Conservation (phyloP, 371 early-diverging fungal genomes). For the Smittium culicis region DNA sequence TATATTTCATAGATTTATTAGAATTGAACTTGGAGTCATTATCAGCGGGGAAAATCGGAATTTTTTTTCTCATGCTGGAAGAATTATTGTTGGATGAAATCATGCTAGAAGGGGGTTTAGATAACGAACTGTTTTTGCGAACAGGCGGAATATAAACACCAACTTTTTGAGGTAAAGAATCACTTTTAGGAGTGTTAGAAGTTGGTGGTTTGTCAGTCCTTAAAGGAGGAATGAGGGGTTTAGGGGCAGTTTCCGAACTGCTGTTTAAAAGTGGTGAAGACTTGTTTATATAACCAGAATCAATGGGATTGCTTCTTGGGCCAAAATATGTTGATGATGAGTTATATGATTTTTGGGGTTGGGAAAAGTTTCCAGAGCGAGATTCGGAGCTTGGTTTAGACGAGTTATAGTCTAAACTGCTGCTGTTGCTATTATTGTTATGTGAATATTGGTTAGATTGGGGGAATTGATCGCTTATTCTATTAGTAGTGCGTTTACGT, state of each 20-base stretch:
- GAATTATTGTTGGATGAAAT: not conserved
- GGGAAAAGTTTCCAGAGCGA: not conserved
- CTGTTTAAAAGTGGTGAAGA: not conserved
- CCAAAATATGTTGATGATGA: not conserved
- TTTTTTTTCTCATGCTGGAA: not conserved
- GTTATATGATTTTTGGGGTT: not conserved
- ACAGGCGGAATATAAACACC: conserved; percentile 1
- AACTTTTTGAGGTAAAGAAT: not conserved
- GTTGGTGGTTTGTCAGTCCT: not conserved
- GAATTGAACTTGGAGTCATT: not conserved
- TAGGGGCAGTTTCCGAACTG: not conserved
- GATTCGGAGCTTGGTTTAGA: not conserved
- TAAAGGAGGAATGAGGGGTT: not conserved
- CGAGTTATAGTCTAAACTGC: too few relatives aligned
- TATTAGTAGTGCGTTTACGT: conserved; percentile 45
- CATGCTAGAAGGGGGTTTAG: not conserved
- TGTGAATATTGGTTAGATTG: not conserved
- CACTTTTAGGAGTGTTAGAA: not conserved
- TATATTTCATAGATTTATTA: not conserved
- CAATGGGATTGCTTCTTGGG: not conserved
- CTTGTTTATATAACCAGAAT: not conserved
- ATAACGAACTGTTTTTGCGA: not conserved
- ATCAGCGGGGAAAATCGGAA: not conserved
- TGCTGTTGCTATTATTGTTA: too few relatives aligned
- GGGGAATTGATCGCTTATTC: not conserved